phyloP scores from a whole-genome alignment of 2,329 filamentous ascomycete species.

The Pseudocercospora cruenta region DNA sequence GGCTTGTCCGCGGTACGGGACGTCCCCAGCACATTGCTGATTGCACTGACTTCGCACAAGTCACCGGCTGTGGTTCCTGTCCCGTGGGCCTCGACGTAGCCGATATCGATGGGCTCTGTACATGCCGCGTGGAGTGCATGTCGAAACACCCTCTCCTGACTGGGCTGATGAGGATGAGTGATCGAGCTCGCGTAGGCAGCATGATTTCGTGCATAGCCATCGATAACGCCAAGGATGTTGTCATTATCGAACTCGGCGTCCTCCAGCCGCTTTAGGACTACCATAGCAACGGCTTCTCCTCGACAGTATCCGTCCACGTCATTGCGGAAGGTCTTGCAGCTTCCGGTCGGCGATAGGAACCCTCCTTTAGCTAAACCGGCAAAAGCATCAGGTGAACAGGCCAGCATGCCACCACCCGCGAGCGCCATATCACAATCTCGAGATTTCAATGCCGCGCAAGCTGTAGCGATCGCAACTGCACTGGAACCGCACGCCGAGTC shows the following conservation, averaged over 20 bases:
- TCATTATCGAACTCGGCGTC: slow-evolving; percentile 39
- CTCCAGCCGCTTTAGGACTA: slow-evolving; percentile 36
- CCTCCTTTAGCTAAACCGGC: slow-evolving; percentile 21
- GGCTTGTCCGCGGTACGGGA: too few relatives aligned
- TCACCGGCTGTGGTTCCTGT: too few relatives aligned
- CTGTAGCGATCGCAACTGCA: slow-evolving; percentile 10
- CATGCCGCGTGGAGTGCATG: slow-evolving; percentile 1
- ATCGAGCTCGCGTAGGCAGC: slow-evolving; percentile 33
- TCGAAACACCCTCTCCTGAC: slow-evolving; percentile 31
- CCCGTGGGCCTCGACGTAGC: slow-evolving; percentile 22
- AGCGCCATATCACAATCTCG: slow-evolving; percentile 28
- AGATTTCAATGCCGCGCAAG: slow-evolving; percentile 26
- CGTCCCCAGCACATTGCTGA: too few relatives aligned
- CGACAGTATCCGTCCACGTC: slow-evolving; percentile 37
- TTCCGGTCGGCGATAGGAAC: slow-evolving; percentile 17
- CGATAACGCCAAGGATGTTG: slow-evolving; percentile 34
- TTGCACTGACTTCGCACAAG: too few relatives aligned
- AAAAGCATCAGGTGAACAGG: slow-evolving; percentile 8
- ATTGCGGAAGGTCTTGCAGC: slow-evolving; percentile 3
- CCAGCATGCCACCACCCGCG: slow-evolving; percentile 16
- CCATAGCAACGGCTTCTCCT: slow-evolving; percentile 28
- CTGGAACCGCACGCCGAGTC: neutral
- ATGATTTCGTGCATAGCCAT: slow-evolving; percentile 30
- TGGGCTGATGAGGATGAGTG: slow-evolving; percentile 30
- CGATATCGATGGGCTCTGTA: slow-evolving; percentile 38